These are phyloP conservation scores for Eucalyptus fibrosa DNA, from an alignment of 345 rosid species.

Conservation along the genomic window DNA sequence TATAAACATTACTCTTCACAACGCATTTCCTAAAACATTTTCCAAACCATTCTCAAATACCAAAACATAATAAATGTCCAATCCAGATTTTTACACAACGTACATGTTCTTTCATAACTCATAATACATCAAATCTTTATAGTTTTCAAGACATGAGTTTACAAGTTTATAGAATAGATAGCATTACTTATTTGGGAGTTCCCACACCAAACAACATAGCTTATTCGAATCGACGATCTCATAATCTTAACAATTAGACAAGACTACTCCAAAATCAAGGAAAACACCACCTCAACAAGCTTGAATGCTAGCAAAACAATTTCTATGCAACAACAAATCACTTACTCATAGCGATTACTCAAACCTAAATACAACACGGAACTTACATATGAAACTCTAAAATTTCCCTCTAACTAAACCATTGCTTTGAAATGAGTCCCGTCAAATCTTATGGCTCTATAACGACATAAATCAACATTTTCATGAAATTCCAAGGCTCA, in stretches of 20 bases:
- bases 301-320: rapidly evolving
- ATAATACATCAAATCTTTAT: neutral
- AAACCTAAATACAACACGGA: rapidly evolving
- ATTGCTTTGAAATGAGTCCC: no score
- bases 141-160: neutral
- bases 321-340: rapidly evolving
- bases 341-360: neutral
- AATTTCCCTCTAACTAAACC: no score
- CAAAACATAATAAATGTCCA: neutral
- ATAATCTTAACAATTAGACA: neutral
- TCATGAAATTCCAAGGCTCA: neutral
- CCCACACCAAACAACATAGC: neutral
- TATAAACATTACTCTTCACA: neutral
- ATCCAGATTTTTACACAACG: rapidly evolving
- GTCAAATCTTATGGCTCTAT: neutral
- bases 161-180: neutral
- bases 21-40: neutral
- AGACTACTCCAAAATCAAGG: rapidly evolving
- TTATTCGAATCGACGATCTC: rapidly evolving
- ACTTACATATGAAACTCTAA: neutral
- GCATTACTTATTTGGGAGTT: neutral
- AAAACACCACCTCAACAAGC: neutral
- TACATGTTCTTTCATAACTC: neutral
- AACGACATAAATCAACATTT: rapidly evolving
- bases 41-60: neutral